These are phyloP conservation scores for Tetrapisispora taiwanensis DNA, from an alignment of 805 yeast species.

Conservation along the genomic window DNA sequence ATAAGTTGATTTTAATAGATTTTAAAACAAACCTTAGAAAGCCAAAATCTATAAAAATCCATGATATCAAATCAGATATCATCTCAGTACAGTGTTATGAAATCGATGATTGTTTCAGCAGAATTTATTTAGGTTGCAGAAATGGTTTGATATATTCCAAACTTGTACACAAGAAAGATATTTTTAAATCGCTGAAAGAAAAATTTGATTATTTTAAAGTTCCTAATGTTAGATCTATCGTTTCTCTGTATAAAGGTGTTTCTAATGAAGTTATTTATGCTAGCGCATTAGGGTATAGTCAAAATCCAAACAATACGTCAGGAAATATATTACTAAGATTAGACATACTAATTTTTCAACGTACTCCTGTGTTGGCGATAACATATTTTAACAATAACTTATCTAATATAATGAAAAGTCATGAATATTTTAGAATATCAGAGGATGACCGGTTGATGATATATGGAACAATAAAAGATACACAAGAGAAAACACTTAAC, in stretches of 20 bases:
- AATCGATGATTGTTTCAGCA: not conserved
- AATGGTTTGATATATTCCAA: not conserved
- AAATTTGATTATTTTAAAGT: not conserved
- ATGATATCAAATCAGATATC: not conserved
- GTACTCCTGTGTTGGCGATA: not conserved
- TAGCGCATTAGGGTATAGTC: not conserved
- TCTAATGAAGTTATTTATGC: slow-evolving; percentile 2
- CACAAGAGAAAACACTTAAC: not conserved
- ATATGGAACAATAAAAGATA: slow-evolving; percentile 15
- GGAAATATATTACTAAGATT: not conserved
- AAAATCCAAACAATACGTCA: too few species aligned
- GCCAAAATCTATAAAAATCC: not conserved
- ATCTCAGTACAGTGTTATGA: not conserved
- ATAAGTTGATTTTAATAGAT: not conserved
- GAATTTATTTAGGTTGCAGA: slow-evolving; percentile 2
- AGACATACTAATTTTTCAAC: not conserved
- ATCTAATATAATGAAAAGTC: slow-evolving; percentile 12
- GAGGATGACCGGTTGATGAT: slow-evolving; percentile 13
- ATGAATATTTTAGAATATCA: slow-evolving; percentile 13
- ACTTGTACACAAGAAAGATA: not conserved
- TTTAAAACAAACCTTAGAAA: not conserved
- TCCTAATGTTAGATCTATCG: slow-evolving; percentile 3
- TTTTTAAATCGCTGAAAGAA: not conserved
- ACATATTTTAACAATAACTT: slow-evolving; percentile 10
- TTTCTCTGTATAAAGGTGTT: slow-evolving; percentile 6